Base-by-base conservation (phyloP, 352 stramenopile species). In the Phytophthora macrochlamydospora region DNA sequence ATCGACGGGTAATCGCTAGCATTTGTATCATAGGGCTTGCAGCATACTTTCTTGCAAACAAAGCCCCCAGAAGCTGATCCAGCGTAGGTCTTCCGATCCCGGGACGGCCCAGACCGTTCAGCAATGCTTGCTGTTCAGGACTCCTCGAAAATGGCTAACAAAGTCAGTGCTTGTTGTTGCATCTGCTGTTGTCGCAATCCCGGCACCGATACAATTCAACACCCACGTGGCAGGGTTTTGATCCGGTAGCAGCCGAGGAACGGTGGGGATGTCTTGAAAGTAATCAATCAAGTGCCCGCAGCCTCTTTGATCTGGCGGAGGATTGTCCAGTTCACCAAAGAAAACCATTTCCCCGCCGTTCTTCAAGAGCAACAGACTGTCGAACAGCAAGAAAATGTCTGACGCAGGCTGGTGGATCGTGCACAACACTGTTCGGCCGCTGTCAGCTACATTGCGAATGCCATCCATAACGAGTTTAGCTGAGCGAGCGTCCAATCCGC, bases 401-500 rank as follows among this genome's bases (percentile, higher is more conserved):
- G 79, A 78, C 4, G 77, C 81, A n/a, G 89, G 91, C 68, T 97
- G 91, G 62, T 49, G 43, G 43, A 49, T 49, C 3, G 43, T 49
- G 43, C 43, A 49, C 43, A 49, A 0, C 11, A 49, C 45, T 7
- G 81, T 93, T 11, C 76, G 67, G 8, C 91, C 88, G 13, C 75
- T 77, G 42, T 78, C 60, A 4, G 91, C 90, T 33, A 97, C 79
- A 46, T 96, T 94, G 55, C 93, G 87, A 7, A 98, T 74, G 1
- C 92, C 76, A 28, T 94, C 75, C 64, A 97, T 92, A 28, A 98
- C 68, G 44, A 93, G 67, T 45, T 95, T 85, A 18, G 94, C 93
- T 5, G 78, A 84, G 35, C 81, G 91, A 9, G 84, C 83, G 63
- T 98, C 94, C 12, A 98, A 67, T n/a, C 92, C 93, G 50, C 76